Evolutionary conservation across 2,329 filamentous ascomycete species (phyloP).

Genomic region (Fusarium vanettenii): DNA sequence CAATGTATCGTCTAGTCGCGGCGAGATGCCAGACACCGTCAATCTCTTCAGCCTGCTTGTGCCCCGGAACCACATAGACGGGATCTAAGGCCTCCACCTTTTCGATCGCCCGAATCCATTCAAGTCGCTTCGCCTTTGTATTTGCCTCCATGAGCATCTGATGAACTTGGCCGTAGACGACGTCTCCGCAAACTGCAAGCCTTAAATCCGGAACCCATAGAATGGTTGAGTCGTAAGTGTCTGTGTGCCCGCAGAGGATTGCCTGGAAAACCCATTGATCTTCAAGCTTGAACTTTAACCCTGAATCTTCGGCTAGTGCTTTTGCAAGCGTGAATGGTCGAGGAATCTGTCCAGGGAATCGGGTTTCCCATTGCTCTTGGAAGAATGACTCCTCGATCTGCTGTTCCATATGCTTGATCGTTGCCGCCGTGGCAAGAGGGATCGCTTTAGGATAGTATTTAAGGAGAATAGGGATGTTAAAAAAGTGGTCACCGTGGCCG

Average conservation of each 20-base stretch:
- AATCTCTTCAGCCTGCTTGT: background rate
- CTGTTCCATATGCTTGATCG: slow-evolving; percentile 6
- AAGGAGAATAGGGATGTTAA: background rate
- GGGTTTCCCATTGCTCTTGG: background rate
- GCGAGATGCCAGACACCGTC: slow-evolving; percentile 7
- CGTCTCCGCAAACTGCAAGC: slow-evolving; percentile 2
- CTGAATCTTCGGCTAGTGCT: background rate
- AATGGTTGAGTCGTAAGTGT: slow-evolving; percentile 4
- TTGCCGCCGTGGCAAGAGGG: background rate
- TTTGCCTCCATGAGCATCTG: background rate
- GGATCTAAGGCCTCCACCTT: slow-evolving; percentile 2
- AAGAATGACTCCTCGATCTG: slow-evolving; percentile 1
- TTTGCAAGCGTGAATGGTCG: background rate
- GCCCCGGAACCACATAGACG: background rate
- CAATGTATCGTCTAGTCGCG: background rate
- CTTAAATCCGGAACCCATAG: slow-evolving; percentile 2
- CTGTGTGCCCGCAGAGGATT: slow-evolving; percentile 4
- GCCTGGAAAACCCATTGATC: background rate
- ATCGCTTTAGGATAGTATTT: background rate
- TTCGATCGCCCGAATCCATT: slow-evolving; percentile 12
- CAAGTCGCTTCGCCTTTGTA: background rate
- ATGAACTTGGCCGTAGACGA: slow-evolving; percentile 10
- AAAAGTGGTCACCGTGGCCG: slow-evolving; percentile 8
- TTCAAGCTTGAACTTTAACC: background rate
- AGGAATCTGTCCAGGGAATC: background rate